These are phyloP conservation scores for Botryotinia convoluta DNA, from an alignment of 2,329 filamentous ascomycete species.

Conservation along the genomic window DNA sequence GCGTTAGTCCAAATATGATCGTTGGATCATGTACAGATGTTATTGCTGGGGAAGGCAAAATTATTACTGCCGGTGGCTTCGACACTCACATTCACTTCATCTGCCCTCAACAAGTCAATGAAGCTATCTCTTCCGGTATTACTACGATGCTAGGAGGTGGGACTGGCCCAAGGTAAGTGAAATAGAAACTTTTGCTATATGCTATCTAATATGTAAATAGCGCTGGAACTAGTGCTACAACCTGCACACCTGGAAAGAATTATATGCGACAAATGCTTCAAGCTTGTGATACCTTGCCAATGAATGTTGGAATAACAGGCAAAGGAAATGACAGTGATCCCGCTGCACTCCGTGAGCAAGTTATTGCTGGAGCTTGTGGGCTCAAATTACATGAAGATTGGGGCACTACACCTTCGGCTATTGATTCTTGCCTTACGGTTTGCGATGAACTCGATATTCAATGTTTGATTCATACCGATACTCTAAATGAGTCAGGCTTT, in stretches of 20 bases:
- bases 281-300: constrained; percentile 73
- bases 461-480: constrained; percentile 93
- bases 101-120: constrained; percentile 85
- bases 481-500: constrained; percentile 95
- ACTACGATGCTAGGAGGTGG: constrained; percentile 91
- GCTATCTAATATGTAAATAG: constrained; percentile 42
- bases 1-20: constrained; percentile 73
- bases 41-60: constrained; percentile 84
- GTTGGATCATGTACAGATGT: constrained; percentile 89
- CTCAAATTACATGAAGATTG: constrained; percentile 96
- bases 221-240: constrained; percentile 87
- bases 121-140: constrained; percentile 79
- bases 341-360: constrained; percentile 72
- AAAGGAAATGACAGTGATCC: constrained; percentile 86
- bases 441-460: constrained; percentile 93
- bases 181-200: neutral
- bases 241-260: constrained; percentile 82
- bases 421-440: constrained; percentile 79
- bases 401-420: constrained; percentile 87
- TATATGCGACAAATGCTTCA: constrained; percentile 89
- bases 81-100: constrained; percentile 94
- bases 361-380: constrained; percentile 79
- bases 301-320: constrained; percentile 88
- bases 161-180: constrained; percentile 73
- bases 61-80: constrained; percentile 85